A percentile compares a stretch with the other conserved stretches of the same genome.
These are phyloP conservation scores for Kondoa malvinella DNA, from an alignment of 768 basidiomycete genomes.

Conservation along the genomic window DNA sequence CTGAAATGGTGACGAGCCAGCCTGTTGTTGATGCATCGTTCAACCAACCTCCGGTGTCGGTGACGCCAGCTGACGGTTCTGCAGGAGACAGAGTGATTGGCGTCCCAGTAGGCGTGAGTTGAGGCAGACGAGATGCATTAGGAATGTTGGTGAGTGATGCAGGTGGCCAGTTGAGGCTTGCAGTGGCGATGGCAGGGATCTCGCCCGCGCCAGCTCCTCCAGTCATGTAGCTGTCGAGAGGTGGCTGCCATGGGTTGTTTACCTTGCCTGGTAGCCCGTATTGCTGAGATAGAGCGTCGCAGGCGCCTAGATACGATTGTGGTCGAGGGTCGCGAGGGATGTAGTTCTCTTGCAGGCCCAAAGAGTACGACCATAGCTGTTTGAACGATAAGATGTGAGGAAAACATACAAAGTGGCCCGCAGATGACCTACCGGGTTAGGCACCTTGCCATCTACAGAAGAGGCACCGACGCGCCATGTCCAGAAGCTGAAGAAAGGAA, in stretches of 20 bases:
- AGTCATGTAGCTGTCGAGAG: conserved; percentile 55
- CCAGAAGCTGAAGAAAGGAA: conserved; percentile 42
- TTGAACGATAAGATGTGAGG: conserved; percentile 10
- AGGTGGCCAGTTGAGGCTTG: conserved; percentile 25
- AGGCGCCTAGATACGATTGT: conserved; percentile 45
- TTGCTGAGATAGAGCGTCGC: conserved; percentile 39
- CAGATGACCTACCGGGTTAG: conserved; percentile 26
- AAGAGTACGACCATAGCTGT: conserved; percentile 42
- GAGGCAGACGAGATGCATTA: conserved; percentile 30
- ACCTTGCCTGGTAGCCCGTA: conserved; percentile 20
- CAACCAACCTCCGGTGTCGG: neutral
- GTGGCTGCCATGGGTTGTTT: conserved; percentile 37
- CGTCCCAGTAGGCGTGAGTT: conserved; percentile 31
- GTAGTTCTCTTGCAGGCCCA: conserved; percentile 80
- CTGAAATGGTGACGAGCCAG: neutral
- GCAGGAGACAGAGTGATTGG: conserved; percentile 25
- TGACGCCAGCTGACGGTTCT: neutral
- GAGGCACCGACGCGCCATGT: neutral
- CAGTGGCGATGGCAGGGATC: conserved; percentile 33
- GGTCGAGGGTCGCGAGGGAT: conserved; percentile 74
- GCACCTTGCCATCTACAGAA: conserved; percentile 1
- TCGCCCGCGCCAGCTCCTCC: conserved; percentile 57
- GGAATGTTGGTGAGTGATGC: conserved; percentile 19
- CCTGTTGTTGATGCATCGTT: neutral
- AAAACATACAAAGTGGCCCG: too few species aligned